Percentiles rank a stretch among this genome's conserved stretches.
Conservation (phyloP, 768 basidiomycete genomes). For the Phaffia tasmanica region DNA sequence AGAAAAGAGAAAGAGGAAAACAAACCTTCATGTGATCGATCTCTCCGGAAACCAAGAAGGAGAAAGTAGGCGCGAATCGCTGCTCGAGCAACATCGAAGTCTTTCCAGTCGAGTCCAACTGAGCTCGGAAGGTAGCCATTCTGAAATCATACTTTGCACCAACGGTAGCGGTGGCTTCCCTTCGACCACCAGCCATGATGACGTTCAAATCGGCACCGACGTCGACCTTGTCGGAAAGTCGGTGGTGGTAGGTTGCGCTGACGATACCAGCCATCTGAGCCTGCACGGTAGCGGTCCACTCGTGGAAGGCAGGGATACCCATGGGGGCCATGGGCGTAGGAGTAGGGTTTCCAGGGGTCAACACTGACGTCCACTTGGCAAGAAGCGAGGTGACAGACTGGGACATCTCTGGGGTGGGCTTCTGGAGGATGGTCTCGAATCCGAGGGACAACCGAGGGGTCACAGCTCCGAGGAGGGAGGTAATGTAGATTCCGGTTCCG, state of each 20-base stretch:
- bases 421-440: conserved; percentile 71
- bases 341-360: conserved; percentile 31
- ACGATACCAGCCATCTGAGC: conserved; percentile 69
- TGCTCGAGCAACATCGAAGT: conserved; percentile 91
- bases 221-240: conserved; percentile 86
- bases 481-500: conserved; percentile 76
- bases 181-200: conserved; percentile 54
- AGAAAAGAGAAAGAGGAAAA: conserved; percentile 7
- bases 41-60: conserved; percentile 89
- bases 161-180: conserved; percentile 84
- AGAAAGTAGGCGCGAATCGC: conserved; percentile 86
- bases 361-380: conserved; percentile 38
- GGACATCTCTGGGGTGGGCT: conserved; percentile 52
- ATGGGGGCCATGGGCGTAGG: conserved; percentile 43
- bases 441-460: conserved; percentile 83
- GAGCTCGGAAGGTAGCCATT: conserved; percentile 84
- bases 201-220: conserved; percentile 89
- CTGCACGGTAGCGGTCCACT: conserved; percentile 89
- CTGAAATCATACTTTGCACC: conserved; percentile 96
- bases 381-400: conserved; percentile 45
- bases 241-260: conserved; percentile 93
- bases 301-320: conserved; percentile 40
- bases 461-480: conserved; percentile 83
- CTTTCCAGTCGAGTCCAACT: conserved; percentile 88
- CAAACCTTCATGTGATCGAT: conserved; percentile 95